Evolutionary conservation across 1,139 yeast genomes (phyloP), one percentile per base, ranked within the genome.

Genomic region (Blastobotrys serpentis): DNA sequence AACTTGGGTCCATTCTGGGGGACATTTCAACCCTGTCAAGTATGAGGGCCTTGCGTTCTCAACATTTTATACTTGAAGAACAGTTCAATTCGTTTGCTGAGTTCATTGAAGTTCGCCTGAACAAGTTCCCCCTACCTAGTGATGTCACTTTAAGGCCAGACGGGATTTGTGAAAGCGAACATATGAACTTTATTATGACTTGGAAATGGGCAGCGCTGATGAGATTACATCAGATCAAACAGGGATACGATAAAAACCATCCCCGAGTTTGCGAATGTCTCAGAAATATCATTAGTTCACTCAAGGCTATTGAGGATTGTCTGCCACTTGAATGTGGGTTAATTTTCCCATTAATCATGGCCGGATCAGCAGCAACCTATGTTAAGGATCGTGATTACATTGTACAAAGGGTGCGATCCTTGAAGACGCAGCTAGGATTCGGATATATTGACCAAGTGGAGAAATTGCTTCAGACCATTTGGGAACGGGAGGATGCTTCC

Each of bases 131-230:
- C 13, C 22, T 36, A 14, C 23, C 40, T 10, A 8, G n/a, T 3
- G 40, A 36, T 4, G 19, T 19, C n/a, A 36, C 11, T 17, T 11
- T 14, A 3, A 4, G 40, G 14, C 40, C 40, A 3, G 40, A 36
- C 6, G 40, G 40, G 13, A 36, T 36, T n/a, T 36, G 40, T 18
- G 40, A 36, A 18, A 19, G 40, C 8, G 40, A 36, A 11, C 40
- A 36, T 18, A 5, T 36, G 40, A 36, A 36, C n/a, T 36, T 36
- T 14, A 36, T 36, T 3, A 8, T 36, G 13, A 36, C 40, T 5
- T 36, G 40, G 40, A 36, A 36, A 19, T 36, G 40, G 40, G 40
- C 40, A 7, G 40, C 40, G 6, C n/a, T 36, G 25, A 36, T 36
- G 40, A 17, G 40, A 18, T 14, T 36, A 7, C 40, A 36, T n/a